phyloP scores from a whole-genome alignment of 805 yeast genomes.

The Pichia membranifaciens region DNA sequence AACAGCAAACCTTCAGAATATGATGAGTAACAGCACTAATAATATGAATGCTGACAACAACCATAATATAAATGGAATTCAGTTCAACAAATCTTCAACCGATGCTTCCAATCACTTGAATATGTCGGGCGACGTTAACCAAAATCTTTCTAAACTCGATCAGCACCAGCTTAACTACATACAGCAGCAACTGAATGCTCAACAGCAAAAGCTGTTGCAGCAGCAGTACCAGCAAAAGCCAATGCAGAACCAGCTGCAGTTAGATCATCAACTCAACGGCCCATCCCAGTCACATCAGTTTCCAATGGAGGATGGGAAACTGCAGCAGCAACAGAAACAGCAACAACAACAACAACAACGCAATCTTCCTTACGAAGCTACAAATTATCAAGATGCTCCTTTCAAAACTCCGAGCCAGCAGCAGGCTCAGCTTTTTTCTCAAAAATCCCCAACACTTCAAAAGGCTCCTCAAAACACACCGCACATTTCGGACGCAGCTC shows the following conservation, averaged over 20 bases:
- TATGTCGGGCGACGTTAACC: no score
- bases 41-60: not conserved
- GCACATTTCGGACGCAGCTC: constrained; percentile 63
- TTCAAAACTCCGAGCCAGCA: constrained; percentile 2
- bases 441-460: constrained; percentile 2
- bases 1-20: not conserved
- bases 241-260: no score
- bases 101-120: no score
- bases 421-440: constrained; percentile 2
- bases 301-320: constrained; percentile 1
- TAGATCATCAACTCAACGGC: no score
- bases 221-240: constrained; percentile 5
- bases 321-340: constrained; percentile 3
- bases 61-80: no score
- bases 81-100: not conserved
- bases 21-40: not conserved
- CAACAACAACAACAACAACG: no score
- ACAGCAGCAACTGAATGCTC: constrained; percentile 10
- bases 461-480: constrained; percentile 14
- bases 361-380: not conserved
- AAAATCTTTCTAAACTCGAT: constrained; percentile 1
- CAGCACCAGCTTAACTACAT: constrained; percentile 10
- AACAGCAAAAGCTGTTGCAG: constrained; percentile 4
- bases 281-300: no score
- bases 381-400: not conserved